phyloP scores from a whole-genome alignment of 257 asterid species.

The Petunia secreta region DNA sequence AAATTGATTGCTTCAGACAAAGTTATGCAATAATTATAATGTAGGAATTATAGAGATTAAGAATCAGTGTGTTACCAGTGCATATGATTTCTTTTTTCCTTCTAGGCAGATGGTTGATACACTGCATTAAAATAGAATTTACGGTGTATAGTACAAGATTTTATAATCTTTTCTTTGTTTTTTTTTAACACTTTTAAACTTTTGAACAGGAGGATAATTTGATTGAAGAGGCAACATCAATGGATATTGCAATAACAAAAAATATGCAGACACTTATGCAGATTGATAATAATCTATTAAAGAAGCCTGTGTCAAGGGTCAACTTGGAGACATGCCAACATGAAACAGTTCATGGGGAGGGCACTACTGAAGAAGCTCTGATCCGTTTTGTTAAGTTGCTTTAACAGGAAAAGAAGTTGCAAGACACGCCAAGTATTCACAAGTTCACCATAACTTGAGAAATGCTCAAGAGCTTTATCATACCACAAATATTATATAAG shows the following conservation, averaged over 20 bases:
- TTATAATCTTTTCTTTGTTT: no score
- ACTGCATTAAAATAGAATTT: no score
- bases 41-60: no score
- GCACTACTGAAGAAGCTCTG: slow-evolving; percentile 62
- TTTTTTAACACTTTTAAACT: no score
- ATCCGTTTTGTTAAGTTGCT: slow-evolving; percentile 58
- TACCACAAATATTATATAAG: background rate
- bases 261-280: slow-evolving; percentile 51
- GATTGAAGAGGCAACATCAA: slow-evolving; percentile 50
- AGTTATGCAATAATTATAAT: no score
- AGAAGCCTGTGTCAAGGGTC: slow-evolving; percentile 55
- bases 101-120: no score
- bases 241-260: slow-evolving; percentile 43
- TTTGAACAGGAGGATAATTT: slow-evolving; percentile 45
- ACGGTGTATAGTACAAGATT: no score
- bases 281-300: slow-evolving; percentile 52
- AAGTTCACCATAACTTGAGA: background rate
- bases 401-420: slow-evolving; percentile 51
- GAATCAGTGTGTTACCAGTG: no score
- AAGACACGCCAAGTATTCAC: slow-evolving; percentile 2
- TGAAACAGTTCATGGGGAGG: slow-evolving; percentile 55
- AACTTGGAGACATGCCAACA: slow-evolving; percentile 62
- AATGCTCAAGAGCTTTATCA: background rate
- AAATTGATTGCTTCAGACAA: no score
- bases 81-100: no score